Percentiles rank a stretch among this genome's conserved stretches.
phyloP scores from a whole-genome alignment of 176 grass and related monocot genomes.

The Areca catechu region DNA sequence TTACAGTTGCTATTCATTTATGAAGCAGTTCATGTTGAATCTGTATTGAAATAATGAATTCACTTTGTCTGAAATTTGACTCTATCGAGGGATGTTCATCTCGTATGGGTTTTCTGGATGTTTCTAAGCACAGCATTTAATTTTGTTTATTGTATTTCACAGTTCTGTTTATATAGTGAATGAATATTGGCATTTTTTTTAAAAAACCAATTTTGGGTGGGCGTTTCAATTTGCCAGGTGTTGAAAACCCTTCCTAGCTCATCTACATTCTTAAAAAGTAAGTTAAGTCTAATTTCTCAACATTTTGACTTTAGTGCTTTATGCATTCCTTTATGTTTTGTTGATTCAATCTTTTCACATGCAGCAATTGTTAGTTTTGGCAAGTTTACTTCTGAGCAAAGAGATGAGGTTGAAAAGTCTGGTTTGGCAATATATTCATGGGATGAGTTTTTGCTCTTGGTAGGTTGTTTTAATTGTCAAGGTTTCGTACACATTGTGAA shows the following conservation, averaged over 20 bases:
- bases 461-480: slow-evolving; percentile 22
- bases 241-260: slow-evolving; percentile 61
- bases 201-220: not conserved
- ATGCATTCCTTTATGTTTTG: slow-evolving; percentile 12
- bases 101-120: no score
- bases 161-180: no score
- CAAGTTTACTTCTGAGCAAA: slow-evolving; percentile 54
- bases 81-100: no score
- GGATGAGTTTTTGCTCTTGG: slow-evolving; percentile 71
- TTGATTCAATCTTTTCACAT: slow-evolving; percentile 15
- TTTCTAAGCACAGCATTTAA: no score
- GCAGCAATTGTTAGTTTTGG: slow-evolving; percentile 82
- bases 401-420: slow-evolving; percentile 48
- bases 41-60: no score
- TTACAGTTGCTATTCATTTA: no score
- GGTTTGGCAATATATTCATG: slow-evolving; percentile 51
- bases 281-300: slow-evolving; percentile 7
- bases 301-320: no score
- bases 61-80: no score
- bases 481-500: no score
- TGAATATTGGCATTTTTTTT: not conserved
- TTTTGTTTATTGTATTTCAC: no score
- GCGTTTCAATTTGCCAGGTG: slow-evolving; percentile 38
- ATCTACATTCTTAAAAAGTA: slow-evolving; percentile 69
- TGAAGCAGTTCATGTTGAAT: no score